These are phyloP conservation scores for Mimosa pudica DNA, from an alignment of 306 rosid genomes.

Conservation along the genomic window DNA sequence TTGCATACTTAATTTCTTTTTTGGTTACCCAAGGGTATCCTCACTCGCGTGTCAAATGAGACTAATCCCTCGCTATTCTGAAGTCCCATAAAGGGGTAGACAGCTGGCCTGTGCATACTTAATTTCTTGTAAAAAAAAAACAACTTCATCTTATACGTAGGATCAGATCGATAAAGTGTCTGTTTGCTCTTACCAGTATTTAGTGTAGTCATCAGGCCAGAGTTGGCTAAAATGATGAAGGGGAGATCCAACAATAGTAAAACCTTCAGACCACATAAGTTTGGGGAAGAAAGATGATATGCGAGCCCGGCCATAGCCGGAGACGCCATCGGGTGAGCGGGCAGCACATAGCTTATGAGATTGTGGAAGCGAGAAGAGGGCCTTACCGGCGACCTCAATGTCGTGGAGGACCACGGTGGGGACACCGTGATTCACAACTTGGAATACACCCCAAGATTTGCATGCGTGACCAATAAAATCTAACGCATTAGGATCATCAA, in stretches of 20 bases:
- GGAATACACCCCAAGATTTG: constrained; percentile 86
- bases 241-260: constrained; percentile 81
- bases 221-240: constrained; percentile 71
- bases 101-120: no score
- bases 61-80: no score
- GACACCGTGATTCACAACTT: constrained; percentile 70
- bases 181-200: constrained; percentile 54
- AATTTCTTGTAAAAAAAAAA: no score
- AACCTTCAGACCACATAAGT: constrained; percentile 97
- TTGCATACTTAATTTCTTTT: no score
- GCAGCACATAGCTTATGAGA: constrained; percentile 70
- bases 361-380: constrained; percentile 67
- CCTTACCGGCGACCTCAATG: constrained; percentile 43
- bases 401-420: constrained; percentile 48
- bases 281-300: constrained; percentile 90
- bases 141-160: no score
- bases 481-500: constrained; percentile 61
- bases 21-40: no score
- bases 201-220: constrained; percentile 76
- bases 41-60: no score
- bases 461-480: constrained; percentile 67
- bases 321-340: constrained; percentile 66
- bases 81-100: no score
- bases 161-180: no score
- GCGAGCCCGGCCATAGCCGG: constrained; percentile 84